These are phyloP conservation scores for Xerocomellus dryophilus DNA, from an alignment of 768 basidiomycete genomes.

Conservation along the genomic window DNA sequence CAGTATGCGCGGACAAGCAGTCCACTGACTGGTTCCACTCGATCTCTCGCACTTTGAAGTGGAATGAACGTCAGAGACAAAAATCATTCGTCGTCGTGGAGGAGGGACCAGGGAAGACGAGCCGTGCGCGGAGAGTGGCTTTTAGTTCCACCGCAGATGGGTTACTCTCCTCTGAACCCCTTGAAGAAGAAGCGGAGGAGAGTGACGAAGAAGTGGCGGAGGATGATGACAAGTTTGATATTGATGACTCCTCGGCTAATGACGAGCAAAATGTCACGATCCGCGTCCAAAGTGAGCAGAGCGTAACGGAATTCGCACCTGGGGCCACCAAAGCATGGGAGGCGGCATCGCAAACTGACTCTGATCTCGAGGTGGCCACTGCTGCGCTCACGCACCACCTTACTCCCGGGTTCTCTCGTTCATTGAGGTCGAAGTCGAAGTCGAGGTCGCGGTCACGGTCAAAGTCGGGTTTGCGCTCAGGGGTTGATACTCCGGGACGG, in stretches of 20 bases:
- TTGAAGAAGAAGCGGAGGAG: slow-evolving; percentile 45
- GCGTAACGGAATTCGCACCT: slow-evolving; percentile 6
- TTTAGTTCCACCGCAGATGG: slow-evolving; percentile 6
- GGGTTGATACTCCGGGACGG: slow-evolving; percentile 62
- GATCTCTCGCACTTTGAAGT: slow-evolving; percentile 93
- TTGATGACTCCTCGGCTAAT: slow-evolving; percentile 75
- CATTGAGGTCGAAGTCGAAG: slow-evolving; percentile 28
- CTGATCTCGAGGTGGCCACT: slow-evolving; percentile 32
- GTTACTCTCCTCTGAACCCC: slow-evolving; percentile 17
- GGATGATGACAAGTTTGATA: slow-evolving; percentile 85
- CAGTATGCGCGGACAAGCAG: slow-evolving; percentile 96
- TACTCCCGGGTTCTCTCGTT: slow-evolving; percentile 26
- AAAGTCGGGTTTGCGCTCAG: slow-evolving; percentile 46
- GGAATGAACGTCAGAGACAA: slow-evolving; percentile 98
- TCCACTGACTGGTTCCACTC: slow-evolving; percentile 99
- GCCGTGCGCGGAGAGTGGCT: slow-evolving; percentile 19
- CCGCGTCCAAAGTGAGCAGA: slow-evolving; percentile 17
- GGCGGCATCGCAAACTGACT: slow-evolving; percentile 23
- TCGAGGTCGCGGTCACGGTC: slow-evolving; percentile 39
- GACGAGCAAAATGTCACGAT: background rate
- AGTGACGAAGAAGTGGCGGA: slow-evolving; percentile 42
- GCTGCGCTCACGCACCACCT: slow-evolving; percentile 33
- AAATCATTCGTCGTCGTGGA: slow-evolving; percentile 99
- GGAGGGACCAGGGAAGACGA: slow-evolving; percentile 61
- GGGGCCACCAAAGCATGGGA: slow-evolving; percentile 33